Conservation (phyloP, 2,329 filamentous ascomycete species). For the Aspergillus phoenicis region DNA sequence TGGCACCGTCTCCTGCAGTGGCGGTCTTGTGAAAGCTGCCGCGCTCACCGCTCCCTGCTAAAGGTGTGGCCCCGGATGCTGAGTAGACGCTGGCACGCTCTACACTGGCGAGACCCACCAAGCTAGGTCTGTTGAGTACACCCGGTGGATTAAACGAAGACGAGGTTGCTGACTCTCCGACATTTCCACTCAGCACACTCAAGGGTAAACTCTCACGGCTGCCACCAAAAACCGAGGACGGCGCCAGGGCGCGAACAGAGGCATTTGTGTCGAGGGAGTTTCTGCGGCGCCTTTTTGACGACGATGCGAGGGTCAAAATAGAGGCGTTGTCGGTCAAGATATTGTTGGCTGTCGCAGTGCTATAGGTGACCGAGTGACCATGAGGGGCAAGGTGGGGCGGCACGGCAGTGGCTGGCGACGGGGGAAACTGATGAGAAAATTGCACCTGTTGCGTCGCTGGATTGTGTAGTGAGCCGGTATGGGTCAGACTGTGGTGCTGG, state of each 20-base stretch:
- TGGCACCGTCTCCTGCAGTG: conserved; percentile 67
- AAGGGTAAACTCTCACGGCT: conserved; percentile 66
- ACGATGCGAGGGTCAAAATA: conserved; percentile 66
- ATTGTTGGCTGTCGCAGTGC: conserved; percentile 63
- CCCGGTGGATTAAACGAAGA: conserved; percentile 44
- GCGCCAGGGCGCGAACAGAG: conserved; percentile 65
- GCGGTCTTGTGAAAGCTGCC: conserved; percentile 71
- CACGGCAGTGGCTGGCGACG: conserved; percentile 62
- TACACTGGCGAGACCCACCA: conserved; percentile 57
- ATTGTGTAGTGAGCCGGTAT: conserved; percentile 42
- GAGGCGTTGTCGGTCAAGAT: conserved; percentile 67
- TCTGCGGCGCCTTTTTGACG: conserved; percentile 64
- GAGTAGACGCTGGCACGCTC: conserved; percentile 74
- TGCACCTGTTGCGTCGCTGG: conserved; percentile 48
- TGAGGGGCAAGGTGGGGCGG: conserved; percentile 59
- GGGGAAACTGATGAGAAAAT: conserved; percentile 63
- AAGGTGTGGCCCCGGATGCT: conserved; percentile 65
- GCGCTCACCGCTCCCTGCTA: conserved; percentile 67
- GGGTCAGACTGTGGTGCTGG: conserved; percentile 32
- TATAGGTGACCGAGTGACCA: conserved; percentile 60
- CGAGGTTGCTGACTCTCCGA: conserved; percentile 47
- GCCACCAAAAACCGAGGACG: conserved; percentile 65
- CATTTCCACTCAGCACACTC: conserved; percentile 61
- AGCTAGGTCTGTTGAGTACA: conserved; percentile 51
- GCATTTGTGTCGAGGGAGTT: conserved; percentile 67